These are phyloP conservation scores for Paraphaeosphaeria minitans DNA, from an alignment of 2,329 filamentous ascomycete genomes.

Conservation along the genomic window DNA sequence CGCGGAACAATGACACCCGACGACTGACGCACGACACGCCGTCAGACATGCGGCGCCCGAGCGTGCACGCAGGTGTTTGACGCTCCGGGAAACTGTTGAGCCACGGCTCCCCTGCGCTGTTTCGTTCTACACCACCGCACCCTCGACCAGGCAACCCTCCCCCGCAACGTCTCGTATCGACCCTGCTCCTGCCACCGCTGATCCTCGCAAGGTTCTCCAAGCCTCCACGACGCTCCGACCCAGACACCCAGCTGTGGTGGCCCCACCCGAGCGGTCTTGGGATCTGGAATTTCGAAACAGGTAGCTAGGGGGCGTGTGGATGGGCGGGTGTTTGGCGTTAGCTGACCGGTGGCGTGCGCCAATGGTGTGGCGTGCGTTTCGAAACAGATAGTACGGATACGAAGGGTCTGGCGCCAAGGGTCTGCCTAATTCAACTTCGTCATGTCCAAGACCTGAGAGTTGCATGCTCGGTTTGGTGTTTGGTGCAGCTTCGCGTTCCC, in stretches of 20 bases:
- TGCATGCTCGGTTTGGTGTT: neutral
- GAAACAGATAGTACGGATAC: neutral
- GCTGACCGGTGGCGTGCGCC: neutral
- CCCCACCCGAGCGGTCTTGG: neutral
- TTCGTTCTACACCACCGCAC: neutral
- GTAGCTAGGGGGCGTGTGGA: neutral
- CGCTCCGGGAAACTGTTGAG: slow-evolving; percentile 4
- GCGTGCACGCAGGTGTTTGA: slow-evolving; percentile 4
- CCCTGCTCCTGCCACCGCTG: neutral
- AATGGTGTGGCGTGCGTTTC: slow-evolving; percentile 1
- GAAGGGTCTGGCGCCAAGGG: neutral
- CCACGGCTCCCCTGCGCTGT: neutral
- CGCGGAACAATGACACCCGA: neutral
- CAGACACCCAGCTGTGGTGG: neutral
- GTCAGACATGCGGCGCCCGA: slow-evolving; percentile 1
- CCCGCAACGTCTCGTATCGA: neutral
- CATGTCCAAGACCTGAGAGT: neutral
- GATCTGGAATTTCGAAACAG: neutral
- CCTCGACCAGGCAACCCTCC: neutral
- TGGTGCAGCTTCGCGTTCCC: neutral
- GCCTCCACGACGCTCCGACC: neutral
- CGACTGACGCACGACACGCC: slow-evolving; percentile 1
- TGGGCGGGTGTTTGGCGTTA: neutral
- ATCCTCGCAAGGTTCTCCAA: slow-evolving; percentile 1
- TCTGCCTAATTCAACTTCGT: neutral